Base-by-base conservation (phyloP, 176 grass and related monocot species). In the Eragrostis nindensis region DNA sequence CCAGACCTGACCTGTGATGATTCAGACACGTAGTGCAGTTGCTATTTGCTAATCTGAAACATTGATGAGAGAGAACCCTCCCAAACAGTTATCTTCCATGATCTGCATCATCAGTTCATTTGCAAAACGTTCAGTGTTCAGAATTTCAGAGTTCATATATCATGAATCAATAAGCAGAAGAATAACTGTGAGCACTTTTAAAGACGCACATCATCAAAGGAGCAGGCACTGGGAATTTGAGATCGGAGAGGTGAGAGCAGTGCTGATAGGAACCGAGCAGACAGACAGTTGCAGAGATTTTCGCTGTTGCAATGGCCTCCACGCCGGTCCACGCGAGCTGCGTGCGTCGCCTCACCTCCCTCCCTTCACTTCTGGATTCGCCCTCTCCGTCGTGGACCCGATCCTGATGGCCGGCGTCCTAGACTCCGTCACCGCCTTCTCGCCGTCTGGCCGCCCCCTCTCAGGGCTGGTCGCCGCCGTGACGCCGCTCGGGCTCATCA, bases 71-170 rank as follows among this genome's bases (percentile, higher is more conserved):
- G 52, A 18, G 53, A 12, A 71, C 26, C 53, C 46, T 45, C 47
- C 18, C n/a, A 84, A 59, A 76, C 26, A 55, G 67, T 36, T 60
- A 32, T 38, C 38, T 44, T 53, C 26, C 4, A 55, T 73, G 56
- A 39, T 72, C 59, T 48, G 42, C 59, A 47, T 62, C 61, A 19
- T 27, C n/a, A 29, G 16, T 25, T 44, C 68, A 40, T 2, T 49
- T n/a, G n/a, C 62, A 67, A 77, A 77, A 18, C 76, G 24, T 66
- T 2, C 41, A 81, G 13, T 70, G 66, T 50, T 44, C 5, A 47
- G 50, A 69, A 57, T n/a, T 18, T 44, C 38, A 69, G 49, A 54
- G 26, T 46, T 7, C 55, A 43, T 2, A 45, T 42, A 66, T 30
- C 61, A 53, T 17, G 52, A 49, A n/a, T 83, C 48, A 10, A 27